Percentiles rank a stretch among this genome's conserved stretches.
Conservation (phyloP, 1,284 basidiomycete genomes). For the Coniferiporia sulphurascens region DNA sequence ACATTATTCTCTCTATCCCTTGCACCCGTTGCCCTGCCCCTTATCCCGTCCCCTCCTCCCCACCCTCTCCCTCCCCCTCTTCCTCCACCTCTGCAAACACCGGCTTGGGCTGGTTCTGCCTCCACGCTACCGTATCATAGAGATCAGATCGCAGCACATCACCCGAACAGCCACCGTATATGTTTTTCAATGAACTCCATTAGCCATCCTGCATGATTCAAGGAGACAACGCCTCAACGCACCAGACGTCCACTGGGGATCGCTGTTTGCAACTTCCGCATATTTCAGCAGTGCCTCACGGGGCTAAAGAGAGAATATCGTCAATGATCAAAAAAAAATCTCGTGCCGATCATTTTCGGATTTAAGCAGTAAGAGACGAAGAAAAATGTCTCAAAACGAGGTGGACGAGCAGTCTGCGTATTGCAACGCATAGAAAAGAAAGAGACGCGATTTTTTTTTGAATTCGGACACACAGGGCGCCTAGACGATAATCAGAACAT, state of each 20-base stretch:
- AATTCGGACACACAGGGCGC: conserved; percentile 5
- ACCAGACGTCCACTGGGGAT: conserved; percentile 82
- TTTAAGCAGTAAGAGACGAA: background rate
- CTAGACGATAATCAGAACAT: conserved; percentile 14
- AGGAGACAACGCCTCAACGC: conserved; percentile 33
- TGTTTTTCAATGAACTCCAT: conserved; percentile 25
- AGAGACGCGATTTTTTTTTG: too few relatives aligned
- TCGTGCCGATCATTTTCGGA: background rate
- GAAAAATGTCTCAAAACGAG: background rate
- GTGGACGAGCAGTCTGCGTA: background rate
- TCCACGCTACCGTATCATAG: conserved; percentile 57
- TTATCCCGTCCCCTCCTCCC: conserved; percentile 37
- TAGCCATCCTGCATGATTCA: conserved; percentile 5
- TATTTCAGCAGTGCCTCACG: conserved; percentile 95
- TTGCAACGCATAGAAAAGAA: background rate
- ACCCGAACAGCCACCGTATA: conserved; percentile 48
- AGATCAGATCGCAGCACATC: background rate
- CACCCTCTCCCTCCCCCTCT: conserved; percentile 52
- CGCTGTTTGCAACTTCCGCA: conserved; percentile 68
- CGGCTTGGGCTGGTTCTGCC: conserved; percentile 71
- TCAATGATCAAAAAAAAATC: background rate
- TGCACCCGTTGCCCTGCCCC: conserved; percentile 27
- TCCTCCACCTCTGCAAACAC: conserved; percentile 58
- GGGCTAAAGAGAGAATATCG: conserved; percentile 50
- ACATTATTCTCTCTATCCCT: too few relatives aligned